A percentile compares a stretch with the other conserved stretches of the same genome.
Conservation (phyloP, 306 rosid species). For the Cicer judaicum region DNA sequence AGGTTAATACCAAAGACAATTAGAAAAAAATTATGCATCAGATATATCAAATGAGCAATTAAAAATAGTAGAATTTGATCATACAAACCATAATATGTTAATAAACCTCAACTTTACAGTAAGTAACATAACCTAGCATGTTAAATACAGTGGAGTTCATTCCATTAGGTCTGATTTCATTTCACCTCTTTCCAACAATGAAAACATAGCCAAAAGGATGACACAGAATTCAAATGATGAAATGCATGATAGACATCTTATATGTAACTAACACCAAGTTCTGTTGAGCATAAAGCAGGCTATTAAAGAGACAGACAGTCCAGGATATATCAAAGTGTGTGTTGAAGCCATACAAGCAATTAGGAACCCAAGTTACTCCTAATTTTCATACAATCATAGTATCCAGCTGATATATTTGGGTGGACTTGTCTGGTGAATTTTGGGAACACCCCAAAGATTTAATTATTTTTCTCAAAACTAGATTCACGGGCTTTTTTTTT, state of each 20-base stretch:
- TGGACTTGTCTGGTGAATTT: slow-evolving; percentile 5
- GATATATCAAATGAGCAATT: not conserved
- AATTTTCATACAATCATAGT: not conserved
- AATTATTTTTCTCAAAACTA: not conserved
- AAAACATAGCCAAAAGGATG: slow-evolving; percentile 16
- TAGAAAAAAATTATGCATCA: slow-evolving; percentile 2
- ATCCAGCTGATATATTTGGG: slow-evolving; percentile 20
- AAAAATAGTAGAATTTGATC: slow-evolving; percentile 16
- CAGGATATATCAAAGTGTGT: slow-evolving; percentile 6
- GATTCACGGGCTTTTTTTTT: not conserved
- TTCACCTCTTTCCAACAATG: not conserved
- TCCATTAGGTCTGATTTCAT: not conserved
- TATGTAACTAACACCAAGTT: not conserved
- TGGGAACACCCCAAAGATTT: not conserved
- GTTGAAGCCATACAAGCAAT: not conserved
- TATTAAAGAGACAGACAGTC: slow-evolving; percentile 16
- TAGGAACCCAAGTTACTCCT: slow-evolving; percentile 19
- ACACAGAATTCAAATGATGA: slow-evolving; percentile 19
- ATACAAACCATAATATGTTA: not conserved
- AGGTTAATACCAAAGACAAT: slow-evolving; percentile 9
- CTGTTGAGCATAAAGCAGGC: not conserved
- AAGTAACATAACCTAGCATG: slow-evolving; percentile 24
- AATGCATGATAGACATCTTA: slow-evolving; percentile 14
- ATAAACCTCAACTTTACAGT: slow-evolving; percentile 2
- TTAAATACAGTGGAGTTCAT: not conserved